Percentiles rank a stretch among this genome's conserved stretches.
Conservation (phyloP, 2,329 filamentous ascomycete species). For the Cordyceps sp. region DNA sequence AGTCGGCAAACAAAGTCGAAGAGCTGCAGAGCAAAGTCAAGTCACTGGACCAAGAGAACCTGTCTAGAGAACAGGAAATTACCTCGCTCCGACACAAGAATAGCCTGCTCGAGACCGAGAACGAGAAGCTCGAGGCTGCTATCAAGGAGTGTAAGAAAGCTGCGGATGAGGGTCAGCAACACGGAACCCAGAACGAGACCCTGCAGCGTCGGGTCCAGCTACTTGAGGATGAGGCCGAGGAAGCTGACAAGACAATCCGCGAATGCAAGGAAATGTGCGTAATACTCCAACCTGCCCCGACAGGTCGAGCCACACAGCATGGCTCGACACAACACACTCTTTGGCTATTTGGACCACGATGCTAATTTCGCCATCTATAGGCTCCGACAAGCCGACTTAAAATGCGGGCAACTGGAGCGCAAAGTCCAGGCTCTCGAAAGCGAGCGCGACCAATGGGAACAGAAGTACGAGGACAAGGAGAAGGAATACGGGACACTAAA, state of each 20-base stretch:
- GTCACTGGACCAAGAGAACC: constrained; percentile 81
- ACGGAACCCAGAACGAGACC: constrained; percentile 76
- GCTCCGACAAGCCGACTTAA: constrained; percentile 97
- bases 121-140: constrained; percentile 76
- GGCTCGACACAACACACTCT: too few relatives aligned
- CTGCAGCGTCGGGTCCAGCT: constrained; percentile 86
- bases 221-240: constrained; percentile 94
- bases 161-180: constrained; percentile 69
- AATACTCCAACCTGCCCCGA: not conserved
- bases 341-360: not conserved
- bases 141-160: constrained; percentile 80
- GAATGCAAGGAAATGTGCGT: constrained; percentile 98
- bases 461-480: constrained; percentile 94
- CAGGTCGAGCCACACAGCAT: too few relatives aligned
- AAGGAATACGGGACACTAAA: constrained; percentile 73
- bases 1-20: constrained; percentile 64
- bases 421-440: constrained; percentile 94
- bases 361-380: constrained; percentile 28
- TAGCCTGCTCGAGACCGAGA: constrained; percentile 71
- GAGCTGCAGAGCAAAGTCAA: constrained; percentile 83
- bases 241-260: constrained; percentile 87
- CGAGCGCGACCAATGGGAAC: constrained; percentile 85
- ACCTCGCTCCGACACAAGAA: constrained; percentile 94
- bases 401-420: constrained; percentile 97
- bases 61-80: constrained; percentile 95